A percentile compares a stretch with the other conserved stretches of the same genome.
Evolutionary conservation across 352 stramenopile genomes (phyloP).

Genomic region (Phytophthora ohioensis): DNA sequence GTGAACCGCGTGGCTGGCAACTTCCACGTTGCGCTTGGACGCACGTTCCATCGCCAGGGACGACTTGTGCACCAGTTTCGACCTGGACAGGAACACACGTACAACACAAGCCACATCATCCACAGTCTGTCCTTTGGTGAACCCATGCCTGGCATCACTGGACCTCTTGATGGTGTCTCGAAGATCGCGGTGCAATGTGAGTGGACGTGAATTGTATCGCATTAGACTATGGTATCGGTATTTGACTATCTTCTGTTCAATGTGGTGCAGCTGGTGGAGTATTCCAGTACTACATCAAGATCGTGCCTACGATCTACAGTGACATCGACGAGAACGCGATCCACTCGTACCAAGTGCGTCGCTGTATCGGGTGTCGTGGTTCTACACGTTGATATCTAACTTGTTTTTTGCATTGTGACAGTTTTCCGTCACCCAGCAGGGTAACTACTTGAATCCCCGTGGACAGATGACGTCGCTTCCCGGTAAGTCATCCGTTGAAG

Average conservation of each 20-base stretch:
- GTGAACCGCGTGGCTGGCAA: constrained; percentile 89
- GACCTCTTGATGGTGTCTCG: constrained; percentile 63
- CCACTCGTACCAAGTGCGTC: constrained; percentile 73
- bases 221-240: constrained; percentile 1
- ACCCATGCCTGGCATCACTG: constrained; percentile 46
- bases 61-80: constrained; percentile 86
- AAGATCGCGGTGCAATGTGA: constrained; percentile 61
- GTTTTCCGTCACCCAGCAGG: constrained; percentile 88
- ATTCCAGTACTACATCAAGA: constrained; percentile 92
- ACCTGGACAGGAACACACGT: constrained; percentile 77
- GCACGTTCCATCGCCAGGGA: constrained; percentile 83
- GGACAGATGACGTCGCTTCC: constrained; percentile 79
- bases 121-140: constrained; percentile 82
- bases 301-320: constrained; percentile 88
- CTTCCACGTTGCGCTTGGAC: constrained; percentile 85
- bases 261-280: constrained; percentile 66
- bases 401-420: constrained; percentile 26
- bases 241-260: background rate
- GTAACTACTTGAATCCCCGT: constrained; percentile 72
- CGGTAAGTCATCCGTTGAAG: constrained; percentile 28
- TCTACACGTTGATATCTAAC: constrained; percentile 7
- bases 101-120: constrained; percentile 85
- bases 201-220: constrained; percentile 6
- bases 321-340: constrained; percentile 68
- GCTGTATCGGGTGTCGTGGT: background rate